A percentile compares a stretch with the other conserved stretches of the same genome.
Conservation (phyloP, 306 rosid species). For the Fagus sylvatica region DNA sequence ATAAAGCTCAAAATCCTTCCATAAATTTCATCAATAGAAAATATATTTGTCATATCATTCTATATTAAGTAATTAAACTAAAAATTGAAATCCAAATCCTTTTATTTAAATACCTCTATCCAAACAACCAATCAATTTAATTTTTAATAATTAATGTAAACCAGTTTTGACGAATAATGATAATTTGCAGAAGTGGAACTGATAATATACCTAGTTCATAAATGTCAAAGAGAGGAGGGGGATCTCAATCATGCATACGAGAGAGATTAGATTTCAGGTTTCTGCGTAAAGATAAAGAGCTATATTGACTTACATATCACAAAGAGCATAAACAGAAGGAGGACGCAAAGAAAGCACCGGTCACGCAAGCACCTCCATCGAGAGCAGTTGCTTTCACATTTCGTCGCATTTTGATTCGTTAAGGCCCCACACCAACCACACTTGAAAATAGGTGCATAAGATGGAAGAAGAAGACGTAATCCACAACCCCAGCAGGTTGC, state of each 20-base stretch:
- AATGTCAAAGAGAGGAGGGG: neutral
- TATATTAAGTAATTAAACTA: too few species aligned
- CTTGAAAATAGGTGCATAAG: slow-evolving; percentile 63
- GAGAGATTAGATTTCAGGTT: neutral
- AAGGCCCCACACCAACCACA: slow-evolving; percentile 99
- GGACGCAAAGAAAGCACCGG: slow-evolving; percentile 62
- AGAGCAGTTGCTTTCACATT: slow-evolving; percentile 48
- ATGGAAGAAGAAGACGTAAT: slow-evolving; percentile 64
- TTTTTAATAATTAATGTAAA: neutral
- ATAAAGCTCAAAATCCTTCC: too few species aligned
- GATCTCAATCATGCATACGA: neutral
- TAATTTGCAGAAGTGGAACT: neutral
- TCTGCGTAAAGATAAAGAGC: slow-evolving; percentile 11
- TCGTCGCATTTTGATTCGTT: slow-evolving; percentile 56
- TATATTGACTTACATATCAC: slow-evolving; percentile 66
- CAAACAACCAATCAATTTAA: too few species aligned
- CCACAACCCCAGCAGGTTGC: slow-evolving; percentile 98
- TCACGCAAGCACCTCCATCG: slow-evolving; percentile 75
- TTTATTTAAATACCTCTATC: too few species aligned
- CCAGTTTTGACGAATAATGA: neutral
- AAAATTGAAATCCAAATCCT: too few species aligned
- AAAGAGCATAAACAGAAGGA: slow-evolving; percentile 69
- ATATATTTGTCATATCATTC: too few species aligned
- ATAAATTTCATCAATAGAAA: too few species aligned
- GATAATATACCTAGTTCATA: neutral